Evolutionary conservation across 2,329 filamentous ascomycete genomes (phyloP), one percentile per base, ranked within the genome.

Genomic region (Alternaria sp.): DNA sequence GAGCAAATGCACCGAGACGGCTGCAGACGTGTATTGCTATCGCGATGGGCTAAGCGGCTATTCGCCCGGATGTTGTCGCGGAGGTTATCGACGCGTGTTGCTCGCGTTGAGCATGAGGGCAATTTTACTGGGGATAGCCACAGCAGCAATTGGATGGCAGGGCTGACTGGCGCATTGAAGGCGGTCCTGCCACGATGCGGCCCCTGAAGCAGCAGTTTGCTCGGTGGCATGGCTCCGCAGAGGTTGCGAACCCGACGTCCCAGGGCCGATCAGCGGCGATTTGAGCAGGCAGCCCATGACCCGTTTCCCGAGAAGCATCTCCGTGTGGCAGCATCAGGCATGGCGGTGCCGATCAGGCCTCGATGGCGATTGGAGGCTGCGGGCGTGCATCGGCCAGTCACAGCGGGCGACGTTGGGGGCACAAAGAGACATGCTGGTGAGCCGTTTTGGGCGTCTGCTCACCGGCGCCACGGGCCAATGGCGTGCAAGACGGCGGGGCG

Each of bases 371-470:
- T 61, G 60, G 68, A 53, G 55, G 46, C 25, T 60, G 65, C 71
- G 70, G 68, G 61, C 66, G 46, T 64, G 67, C 67, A 64, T 65
- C 68, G 68, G 71, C 70, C 71, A 73, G 58, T 66, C 58, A 65
- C 51, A 56, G 63, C 61, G 61, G 67, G 66, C 71, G 68, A 72
- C 71, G 69, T 69, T 74, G 67, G 58, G 41, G 57, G 41, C 57
- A 61, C 59, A 54, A 55, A 64, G 61, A 57, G 67, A 63, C 56
- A 37, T 63, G 60, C 55, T 68, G 60, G 67, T 61, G 67, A 65
- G 72, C 69, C 69, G 74, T 75, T 77, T 74, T 67, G 72, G 75
- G 73, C 75, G 71, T 43, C 30, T 56, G 26, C 57, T 73, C 60
- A 72, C 71, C 68, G 71, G 69, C 65, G 50, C 15, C 25, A 23